Evolutionary conservation across 352 stramenopile genomes (phyloP), one percentile per base, ranked within the genome.

Genomic region (Phytophthora citrophthora): DNA sequence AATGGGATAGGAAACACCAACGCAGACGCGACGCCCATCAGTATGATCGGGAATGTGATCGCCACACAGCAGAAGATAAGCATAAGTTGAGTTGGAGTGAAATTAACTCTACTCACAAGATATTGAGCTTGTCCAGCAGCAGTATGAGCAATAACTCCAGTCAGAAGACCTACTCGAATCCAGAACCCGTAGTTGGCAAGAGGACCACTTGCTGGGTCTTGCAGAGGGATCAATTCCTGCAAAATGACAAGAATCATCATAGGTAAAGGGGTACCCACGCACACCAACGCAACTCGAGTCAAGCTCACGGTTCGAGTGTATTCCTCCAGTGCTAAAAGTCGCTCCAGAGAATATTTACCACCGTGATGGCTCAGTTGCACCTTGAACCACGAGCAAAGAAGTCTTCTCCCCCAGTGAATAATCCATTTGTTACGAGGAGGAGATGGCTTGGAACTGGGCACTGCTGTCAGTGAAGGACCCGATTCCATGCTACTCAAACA

Each of bases 1-100:
- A 66, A 66, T 16, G 39, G 57, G 29, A 66, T 65, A 7, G 57
- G 57, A 31, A 59, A 59, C 8, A 57, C 44, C 31, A 50, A 13
- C 8, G 16, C 13, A 6, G 38, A 38, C 3, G 36, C 27, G 11
- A 57, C 38, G 3, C 8, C 11, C 12, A 65, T 31, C 20, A 29
- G 36, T 40, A 60, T 13, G 15, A 48, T 2, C 13, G 36, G 24
- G 18, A 47, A 54, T 3, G 11, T 41, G n/a, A 29, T 18, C 12
- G 15, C 54, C 27, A 41, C 44, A 24, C 13, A 49, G 16, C 45
- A 39, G 13, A 32, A 34, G 16, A 47, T 39, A 3, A 50, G 15
- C 23, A 24, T 0, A 5, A 36, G 12, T 44, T 58, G 56, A 2
- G 11, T 44, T 41, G n/a, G 50, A n/a, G 24, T 39, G 11, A 38